Evolutionary conservation across 1,284 basidiomycete genomes (phyloP).

Genomic region (Coriolopsis trogii): DNA sequence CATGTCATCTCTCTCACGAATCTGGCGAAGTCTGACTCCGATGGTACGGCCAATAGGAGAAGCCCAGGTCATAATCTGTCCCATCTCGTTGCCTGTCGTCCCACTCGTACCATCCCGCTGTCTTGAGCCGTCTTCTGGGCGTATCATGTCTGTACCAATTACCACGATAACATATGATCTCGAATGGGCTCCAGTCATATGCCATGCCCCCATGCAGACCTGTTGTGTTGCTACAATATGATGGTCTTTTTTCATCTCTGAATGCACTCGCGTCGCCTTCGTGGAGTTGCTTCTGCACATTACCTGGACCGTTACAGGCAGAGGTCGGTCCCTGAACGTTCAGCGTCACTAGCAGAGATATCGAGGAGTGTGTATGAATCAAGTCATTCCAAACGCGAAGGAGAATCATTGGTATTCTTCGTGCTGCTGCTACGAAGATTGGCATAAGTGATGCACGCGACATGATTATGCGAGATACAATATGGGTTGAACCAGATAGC

Average conservation of each 20-base stretch:
- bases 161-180: constrained; percentile 45
- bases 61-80: constrained; percentile 79
- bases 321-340: not conserved
- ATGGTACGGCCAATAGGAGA: constrained; percentile 62
- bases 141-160: constrained; percentile 28
- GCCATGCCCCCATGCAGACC: constrained; percentile 17
- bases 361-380: not conserved
- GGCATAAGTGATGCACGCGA: constrained; percentile 2
- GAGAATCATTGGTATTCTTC: not conserved
- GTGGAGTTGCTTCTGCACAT: too few species aligned
- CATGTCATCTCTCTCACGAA: constrained; percentile 36
- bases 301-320: not conserved
- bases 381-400: too few species aligned
- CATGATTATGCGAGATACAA: constrained; percentile 10
- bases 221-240: constrained; percentile 2
- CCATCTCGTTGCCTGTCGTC: constrained; percentile 14
- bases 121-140: constrained; percentile 24
- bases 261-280: too few species aligned
- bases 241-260: not conserved
- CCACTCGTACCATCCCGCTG: constrained; percentile 20
- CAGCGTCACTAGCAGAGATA: not conserved
- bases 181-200: constrained; percentile 33
- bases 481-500: constrained; percentile 6
- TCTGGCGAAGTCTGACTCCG: too few species aligned
- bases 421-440: not conserved